These are phyloP conservation scores for Mycena filopes DNA, from an alignment of 768 basidiomycete species.

Conservation along the genomic window DNA sequence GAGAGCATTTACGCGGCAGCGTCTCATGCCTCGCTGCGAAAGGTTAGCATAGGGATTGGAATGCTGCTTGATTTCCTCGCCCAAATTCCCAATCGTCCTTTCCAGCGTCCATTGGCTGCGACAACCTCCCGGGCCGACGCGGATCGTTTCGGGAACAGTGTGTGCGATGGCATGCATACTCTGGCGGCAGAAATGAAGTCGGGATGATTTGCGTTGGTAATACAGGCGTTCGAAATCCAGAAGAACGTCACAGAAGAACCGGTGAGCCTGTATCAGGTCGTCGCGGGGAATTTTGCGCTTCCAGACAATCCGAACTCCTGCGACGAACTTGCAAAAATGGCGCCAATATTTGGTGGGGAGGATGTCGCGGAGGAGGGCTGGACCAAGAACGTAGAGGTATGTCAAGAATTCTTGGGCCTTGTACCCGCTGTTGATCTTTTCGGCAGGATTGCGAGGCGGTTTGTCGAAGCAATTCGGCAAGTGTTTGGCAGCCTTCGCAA, in stretches of 20 bases:
- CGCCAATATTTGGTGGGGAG: background rate
- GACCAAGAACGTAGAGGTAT: background rate
- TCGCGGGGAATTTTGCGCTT: background rate
- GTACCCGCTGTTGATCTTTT: constrained; percentile 28
- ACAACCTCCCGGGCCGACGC: background rate
- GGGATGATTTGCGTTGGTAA: background rate
- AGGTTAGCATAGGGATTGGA: constrained; percentile 13
- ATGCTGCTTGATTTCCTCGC: constrained; percentile 15
- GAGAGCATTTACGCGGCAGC: background rate
- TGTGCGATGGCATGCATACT: background rate
- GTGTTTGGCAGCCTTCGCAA: constrained; percentile 13
- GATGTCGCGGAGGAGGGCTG: background rate
- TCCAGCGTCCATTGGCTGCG: constrained; percentile 3
- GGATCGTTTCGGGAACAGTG: background rate
- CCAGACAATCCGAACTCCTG: background rate
- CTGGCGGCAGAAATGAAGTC: background rate
- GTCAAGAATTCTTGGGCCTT: background rate
- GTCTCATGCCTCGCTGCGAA: background rate
- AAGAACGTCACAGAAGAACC: background rate
- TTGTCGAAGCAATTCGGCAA: constrained; percentile 29
- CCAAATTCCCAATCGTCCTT: background rate
- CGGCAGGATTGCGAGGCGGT: constrained; percentile 37
- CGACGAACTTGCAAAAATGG: background rate
- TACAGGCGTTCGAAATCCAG: constrained; percentile 10
- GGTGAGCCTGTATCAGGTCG: constrained; percentile 1